A percentile compares a stretch with the other conserved stretches of the same genome.
These are phyloP conservation scores for Penicillium sp. DNA, from an alignment of 2,329 filamentous ascomycete genomes.

Conservation along the genomic window DNA sequence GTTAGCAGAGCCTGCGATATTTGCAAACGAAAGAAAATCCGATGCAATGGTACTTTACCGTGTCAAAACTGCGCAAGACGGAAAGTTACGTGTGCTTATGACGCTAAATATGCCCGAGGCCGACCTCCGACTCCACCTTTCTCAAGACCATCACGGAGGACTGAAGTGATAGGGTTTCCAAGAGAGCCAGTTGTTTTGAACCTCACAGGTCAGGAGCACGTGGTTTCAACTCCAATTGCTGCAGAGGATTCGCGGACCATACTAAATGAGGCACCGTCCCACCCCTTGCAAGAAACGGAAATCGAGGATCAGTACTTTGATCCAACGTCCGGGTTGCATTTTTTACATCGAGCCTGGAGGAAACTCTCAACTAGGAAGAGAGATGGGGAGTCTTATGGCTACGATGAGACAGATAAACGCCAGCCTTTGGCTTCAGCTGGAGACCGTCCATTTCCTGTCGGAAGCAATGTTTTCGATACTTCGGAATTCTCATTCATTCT, in stretches of 20 bases:
- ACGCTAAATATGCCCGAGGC: constrained; percentile 15
- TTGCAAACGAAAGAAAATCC: constrained; percentile 54
- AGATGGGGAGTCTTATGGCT: constrained; percentile 1
- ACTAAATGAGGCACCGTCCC: background rate
- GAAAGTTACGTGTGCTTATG: constrained; percentile 13
- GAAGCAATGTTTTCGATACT: constrained; percentile 37
- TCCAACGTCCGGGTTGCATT: constrained; percentile 26
- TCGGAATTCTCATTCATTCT: constrained; percentile 18
- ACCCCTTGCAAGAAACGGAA: constrained; percentile 21
- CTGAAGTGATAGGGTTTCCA: constrained; percentile 8
- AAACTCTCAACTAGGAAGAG: constrained; percentile 11
- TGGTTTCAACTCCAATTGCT: background rate
- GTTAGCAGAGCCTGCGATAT: constrained; percentile 22
- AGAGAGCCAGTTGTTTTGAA: background rate
- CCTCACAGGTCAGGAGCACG: background rate
- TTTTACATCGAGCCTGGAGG: constrained; percentile 25
- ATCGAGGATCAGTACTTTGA: constrained; percentile 27
- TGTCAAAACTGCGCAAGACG: constrained; percentile 36
- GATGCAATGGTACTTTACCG: constrained; percentile 47
- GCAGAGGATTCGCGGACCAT: background rate
- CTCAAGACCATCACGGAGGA: constrained; percentile 1
- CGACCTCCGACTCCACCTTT: constrained; percentile 17
- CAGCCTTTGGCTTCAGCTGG: constrained; percentile 33
- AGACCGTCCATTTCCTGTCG: constrained; percentile 48
- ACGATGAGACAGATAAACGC: constrained; percentile 7